These are phyloP conservation scores for Alternaria incomplexa DNA, from an alignment of 2,329 filamentous ascomycete genomes.

Conservation along the genomic window DNA sequence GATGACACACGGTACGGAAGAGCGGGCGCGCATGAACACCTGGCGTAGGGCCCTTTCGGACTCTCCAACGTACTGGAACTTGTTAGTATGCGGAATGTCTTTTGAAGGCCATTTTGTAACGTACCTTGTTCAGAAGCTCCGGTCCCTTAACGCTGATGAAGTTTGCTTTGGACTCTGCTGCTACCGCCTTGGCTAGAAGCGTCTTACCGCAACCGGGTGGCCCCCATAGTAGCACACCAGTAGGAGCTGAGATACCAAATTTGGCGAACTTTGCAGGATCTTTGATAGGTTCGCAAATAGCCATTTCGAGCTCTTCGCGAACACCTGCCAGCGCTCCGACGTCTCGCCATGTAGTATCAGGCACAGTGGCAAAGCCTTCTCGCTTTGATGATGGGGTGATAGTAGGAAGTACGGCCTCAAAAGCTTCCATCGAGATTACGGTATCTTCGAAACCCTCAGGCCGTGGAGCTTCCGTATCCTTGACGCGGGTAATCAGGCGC, in stretches of 20 bases:
- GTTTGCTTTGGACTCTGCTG: slow-evolving; percentile 93
- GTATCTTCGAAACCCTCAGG: slow-evolving; percentile 62
- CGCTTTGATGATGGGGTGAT: slow-evolving; percentile 83
- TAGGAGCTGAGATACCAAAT: slow-evolving; percentile 80
- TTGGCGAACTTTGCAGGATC: slow-evolving; percentile 76
- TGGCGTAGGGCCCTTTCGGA: slow-evolving; percentile 91
- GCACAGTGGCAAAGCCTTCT: slow-evolving; percentile 94
- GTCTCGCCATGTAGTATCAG: slow-evolving; percentile 89
- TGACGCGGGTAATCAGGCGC: slow-evolving; percentile 59
- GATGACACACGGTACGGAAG: slow-evolving; percentile 87
- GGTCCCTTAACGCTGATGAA: slow-evolving; percentile 98
- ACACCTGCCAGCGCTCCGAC: slow-evolving; percentile 85
- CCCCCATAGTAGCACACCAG: slow-evolving; percentile 93
- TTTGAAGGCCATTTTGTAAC: background rate
- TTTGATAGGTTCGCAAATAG: slow-evolving; percentile 89
- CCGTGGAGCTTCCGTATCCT: slow-evolving; percentile 55
- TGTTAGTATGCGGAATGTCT: slow-evolving; percentile 9
- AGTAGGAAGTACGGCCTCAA: slow-evolving; percentile 74
- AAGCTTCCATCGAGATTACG: slow-evolving; percentile 69
- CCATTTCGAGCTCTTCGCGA: slow-evolving; percentile 79
- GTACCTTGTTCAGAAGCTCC: slow-evolving; percentile 85
- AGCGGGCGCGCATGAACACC: slow-evolving; percentile 86
- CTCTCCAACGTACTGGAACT: slow-evolving; percentile 80
- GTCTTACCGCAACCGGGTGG: slow-evolving; percentile 98
- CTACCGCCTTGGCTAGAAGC: slow-evolving; percentile 91